phyloP scores from a whole-genome alignment of 1,284 basidiomycete species.

The Microbotryum lychnidis-dioicae region DNA sequence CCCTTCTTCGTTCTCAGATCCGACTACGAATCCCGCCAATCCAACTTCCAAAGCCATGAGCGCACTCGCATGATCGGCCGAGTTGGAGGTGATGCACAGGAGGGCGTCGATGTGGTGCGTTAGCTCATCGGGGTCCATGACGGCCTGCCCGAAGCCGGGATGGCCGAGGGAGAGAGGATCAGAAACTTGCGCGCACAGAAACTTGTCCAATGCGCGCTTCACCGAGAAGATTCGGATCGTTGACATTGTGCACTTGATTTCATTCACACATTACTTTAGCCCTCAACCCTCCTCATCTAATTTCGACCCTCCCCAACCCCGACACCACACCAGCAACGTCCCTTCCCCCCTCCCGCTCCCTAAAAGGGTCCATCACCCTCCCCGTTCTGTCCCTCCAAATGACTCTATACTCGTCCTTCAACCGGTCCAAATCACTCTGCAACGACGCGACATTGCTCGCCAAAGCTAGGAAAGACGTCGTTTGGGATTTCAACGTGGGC shows the following conservation, averaged over 20 bases:
- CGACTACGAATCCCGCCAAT: slow-evolving; percentile 14
- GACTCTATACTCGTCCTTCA: slow-evolving; percentile 33
- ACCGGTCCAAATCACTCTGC: slow-evolving; percentile 22
- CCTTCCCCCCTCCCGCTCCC: slow-evolving; percentile 1
- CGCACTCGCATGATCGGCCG: slow-evolving; percentile 1
- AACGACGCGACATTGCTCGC: slow-evolving; percentile 30
- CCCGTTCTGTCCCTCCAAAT: slow-evolving; percentile 35
- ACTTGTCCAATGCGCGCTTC: too few species aligned
- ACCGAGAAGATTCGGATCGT: too few species aligned
- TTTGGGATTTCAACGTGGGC: slow-evolving; percentile 32
- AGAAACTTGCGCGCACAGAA: too few species aligned
- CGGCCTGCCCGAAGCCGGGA: too few species aligned
- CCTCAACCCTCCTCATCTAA: neutral
- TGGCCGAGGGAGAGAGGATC: too few species aligned
- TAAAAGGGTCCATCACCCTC: slow-evolving; percentile 30
- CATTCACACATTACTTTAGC: too few species aligned
- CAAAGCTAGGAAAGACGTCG: slow-evolving; percentile 31
- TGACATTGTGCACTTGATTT: too few species aligned
- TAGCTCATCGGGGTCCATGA: too few species aligned
- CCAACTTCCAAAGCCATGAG: slow-evolving; percentile 12
- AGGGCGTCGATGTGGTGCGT: slow-evolving; percentile 5
- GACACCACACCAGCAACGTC: slow-evolving; percentile 3
- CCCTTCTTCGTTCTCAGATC: neutral
- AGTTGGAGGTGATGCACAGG: slow-evolving; percentile 1
- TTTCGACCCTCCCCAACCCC: slow-evolving; percentile 10